phyloP scores from a whole-genome alignment of 108 stramenopile species.

The Epithemia pelagica region DNA sequence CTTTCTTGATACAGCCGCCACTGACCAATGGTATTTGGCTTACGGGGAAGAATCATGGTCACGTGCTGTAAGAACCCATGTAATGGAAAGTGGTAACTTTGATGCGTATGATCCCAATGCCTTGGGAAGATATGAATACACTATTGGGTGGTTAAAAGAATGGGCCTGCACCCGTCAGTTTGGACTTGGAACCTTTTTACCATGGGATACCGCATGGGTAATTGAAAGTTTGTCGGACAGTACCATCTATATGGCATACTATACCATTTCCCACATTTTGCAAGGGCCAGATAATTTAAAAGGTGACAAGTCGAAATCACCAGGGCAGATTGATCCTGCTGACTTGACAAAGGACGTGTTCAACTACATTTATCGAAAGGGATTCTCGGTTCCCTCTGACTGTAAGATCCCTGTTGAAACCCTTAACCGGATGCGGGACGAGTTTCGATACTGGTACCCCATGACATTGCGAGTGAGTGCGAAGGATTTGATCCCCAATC shows the following conservation, averaged over 20 bases:
- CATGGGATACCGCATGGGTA: constrained; percentile 96
- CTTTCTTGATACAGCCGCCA: constrained; percentile 51
- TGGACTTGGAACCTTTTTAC: constrained; percentile 92
- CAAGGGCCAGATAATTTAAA: constrained; percentile 89
- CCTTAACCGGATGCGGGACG: constrained; percentile 75
- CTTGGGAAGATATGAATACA: constrained; percentile 75
- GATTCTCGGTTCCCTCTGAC: constrained; percentile 49
- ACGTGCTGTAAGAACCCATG: constrained; percentile 73
- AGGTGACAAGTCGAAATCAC: constrained; percentile 67
- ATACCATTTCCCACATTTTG: constrained; percentile 91
- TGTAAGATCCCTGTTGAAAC: constrained; percentile 61
- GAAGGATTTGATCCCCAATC: constrained; percentile 97
- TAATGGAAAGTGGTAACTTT: constrained; percentile 79
- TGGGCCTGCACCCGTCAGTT: constrained; percentile 98
- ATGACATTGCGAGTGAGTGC: constrained; percentile 96
- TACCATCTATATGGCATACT: constrained; percentile 99
- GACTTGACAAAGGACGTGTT: constrained; percentile 85
- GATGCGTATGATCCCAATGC: constrained; percentile 79
- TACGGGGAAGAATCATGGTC: constrained; percentile 95
- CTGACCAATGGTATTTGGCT: constrained; percentile 99
- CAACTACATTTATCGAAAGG: constrained; percentile 90
- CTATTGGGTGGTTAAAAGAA: constrained; percentile 94
- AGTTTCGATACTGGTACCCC: constrained; percentile 96
- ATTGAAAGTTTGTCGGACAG: constrained; percentile 96
- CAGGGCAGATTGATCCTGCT: constrained; percentile 74